Percentiles rank a stretch among this genome's conserved stretches.
Evolutionary conservation across 2,329 filamentous ascomycete genomes (phyloP).

Genomic region (Escovopsis sp.): DNA sequence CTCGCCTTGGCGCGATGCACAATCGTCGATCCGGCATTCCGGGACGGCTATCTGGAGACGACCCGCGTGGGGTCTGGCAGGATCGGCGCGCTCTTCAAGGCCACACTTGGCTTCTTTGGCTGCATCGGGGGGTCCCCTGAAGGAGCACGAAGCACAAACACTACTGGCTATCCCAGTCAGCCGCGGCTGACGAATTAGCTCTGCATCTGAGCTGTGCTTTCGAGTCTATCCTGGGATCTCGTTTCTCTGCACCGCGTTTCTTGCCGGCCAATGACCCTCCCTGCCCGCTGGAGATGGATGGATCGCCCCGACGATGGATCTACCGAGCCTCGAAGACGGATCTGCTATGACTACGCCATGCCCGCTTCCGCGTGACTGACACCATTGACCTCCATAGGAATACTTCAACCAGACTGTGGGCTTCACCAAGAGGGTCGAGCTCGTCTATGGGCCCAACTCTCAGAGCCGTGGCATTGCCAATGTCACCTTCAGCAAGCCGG

Average conservation of each 20-base stretch:
- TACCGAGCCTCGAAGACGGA: conserved; percentile 17
- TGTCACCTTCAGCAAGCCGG: conserved; percentile 67
- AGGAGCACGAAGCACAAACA: neutral
- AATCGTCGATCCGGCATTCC: neutral
- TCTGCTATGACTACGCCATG: conserved; percentile 13
- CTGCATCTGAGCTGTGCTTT: neutral
- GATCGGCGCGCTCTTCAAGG: neutral
- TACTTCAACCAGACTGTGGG: conserved; percentile 85
- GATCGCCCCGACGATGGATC: conserved; percentile 13
- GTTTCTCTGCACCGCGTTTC: conserved; percentile 15
- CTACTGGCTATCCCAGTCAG: neutral
- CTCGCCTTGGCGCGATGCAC: neutral
- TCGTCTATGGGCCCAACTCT: conserved; percentile 87
- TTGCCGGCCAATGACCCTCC: conserved; percentile 10
- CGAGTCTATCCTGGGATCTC: neutral
- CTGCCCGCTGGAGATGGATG: conserved; percentile 1
- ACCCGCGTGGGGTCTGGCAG: neutral
- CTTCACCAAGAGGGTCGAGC: conserved; percentile 75
- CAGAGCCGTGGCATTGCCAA: conserved; percentile 85
- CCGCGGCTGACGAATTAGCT: neutral
- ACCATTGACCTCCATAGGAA: conserved; percentile 59
- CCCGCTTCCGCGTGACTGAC: conserved; percentile 45
- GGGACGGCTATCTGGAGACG: neutral
- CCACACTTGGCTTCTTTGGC: neutral
- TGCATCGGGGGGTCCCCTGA: neutral